phyloP scores from a whole-genome alignment of 129 eudicot species.

The Rutidosis leptorrhynchoides region DNA sequence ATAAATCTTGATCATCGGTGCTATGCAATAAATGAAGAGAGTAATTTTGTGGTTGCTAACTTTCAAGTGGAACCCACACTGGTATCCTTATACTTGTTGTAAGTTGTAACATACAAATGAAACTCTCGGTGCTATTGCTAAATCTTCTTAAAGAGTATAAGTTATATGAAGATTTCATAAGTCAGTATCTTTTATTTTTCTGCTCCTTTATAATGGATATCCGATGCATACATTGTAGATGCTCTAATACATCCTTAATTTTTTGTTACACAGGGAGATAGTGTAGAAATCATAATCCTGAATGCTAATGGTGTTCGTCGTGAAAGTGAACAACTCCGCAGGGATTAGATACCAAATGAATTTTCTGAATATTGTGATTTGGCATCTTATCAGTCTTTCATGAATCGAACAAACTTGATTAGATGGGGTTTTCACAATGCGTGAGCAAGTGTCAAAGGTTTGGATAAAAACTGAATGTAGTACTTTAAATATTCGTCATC shows the following conservation, averaged over 20 bases:
- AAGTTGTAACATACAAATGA: no score
- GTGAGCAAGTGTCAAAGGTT: background rate
- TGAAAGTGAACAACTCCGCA: slow-evolving; percentile 81
- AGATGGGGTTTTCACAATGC: background rate
- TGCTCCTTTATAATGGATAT: no score
- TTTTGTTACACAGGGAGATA: slow-evolving; percentile 65
- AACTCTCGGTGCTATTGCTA: no score
- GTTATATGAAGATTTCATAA: background rate
- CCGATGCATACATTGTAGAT: background rate
- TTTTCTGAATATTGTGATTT: slow-evolving; percentile 18
- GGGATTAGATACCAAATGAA: slow-evolving; percentile 38
- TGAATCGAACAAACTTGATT: background rate
- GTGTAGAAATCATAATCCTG: slow-evolving; percentile 68
- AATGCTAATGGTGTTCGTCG: slow-evolving; percentile 68
- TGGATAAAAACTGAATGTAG: background rate
- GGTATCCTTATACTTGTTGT: background rate
- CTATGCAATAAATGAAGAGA: background rate
- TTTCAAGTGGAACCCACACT: background rate
- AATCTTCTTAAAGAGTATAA: background rate
- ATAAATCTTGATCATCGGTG: background rate
- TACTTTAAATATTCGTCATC: slow-evolving; percentile 20
- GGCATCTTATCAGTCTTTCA: slow-evolving; percentile 1
- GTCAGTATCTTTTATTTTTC: background rate
- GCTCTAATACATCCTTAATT: background rate
- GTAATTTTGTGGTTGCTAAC: background rate